A percentile compares a stretch with the other conserved stretches of the same genome.
phyloP scores from a whole-genome alignment of 1,139 yeast genomes.

The Lodderomyces theae region DNA sequence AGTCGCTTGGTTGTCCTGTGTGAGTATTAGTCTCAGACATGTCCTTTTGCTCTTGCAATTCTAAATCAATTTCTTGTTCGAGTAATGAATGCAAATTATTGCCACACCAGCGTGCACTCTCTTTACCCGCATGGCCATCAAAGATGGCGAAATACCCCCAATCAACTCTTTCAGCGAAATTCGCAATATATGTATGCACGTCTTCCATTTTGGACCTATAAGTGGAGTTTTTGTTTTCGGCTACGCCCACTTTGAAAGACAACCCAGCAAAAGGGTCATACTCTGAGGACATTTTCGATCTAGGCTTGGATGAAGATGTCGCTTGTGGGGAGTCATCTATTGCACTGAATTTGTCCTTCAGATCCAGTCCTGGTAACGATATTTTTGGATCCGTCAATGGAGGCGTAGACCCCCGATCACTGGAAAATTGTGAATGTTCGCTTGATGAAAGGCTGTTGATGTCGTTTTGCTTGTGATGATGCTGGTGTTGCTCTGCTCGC shows the following conservation, averaged over 20 bases:
- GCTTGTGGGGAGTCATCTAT: background rate
- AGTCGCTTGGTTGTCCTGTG: background rate
- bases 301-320: background rate
- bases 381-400: constrained; percentile 1
- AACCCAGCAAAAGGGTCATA: constrained; percentile 48
- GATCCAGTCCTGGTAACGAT: background rate
- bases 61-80: constrained; percentile 46
- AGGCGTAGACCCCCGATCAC: background rate
- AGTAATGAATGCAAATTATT: constrained; percentile 72
- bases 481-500: background rate
- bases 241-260: constrained; percentile 79
- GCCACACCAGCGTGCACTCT: constrained; percentile 95
- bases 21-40: background rate
- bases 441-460: background rate
- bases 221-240: constrained; percentile 79
- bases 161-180: constrained; percentile 83
- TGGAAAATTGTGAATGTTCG: background rate
- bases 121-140: constrained; percentile 97
- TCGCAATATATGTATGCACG: constrained; percentile 89
- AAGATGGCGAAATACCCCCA: constrained; percentile 96
- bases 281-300: constrained; percentile 3
- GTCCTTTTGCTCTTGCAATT: constrained; percentile 6
- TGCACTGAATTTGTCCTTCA: too few species aligned
- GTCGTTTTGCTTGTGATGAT: background rate
- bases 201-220: constrained; percentile 94